These are phyloP conservation scores for Elsinoe necatrix DNA, from an alignment of 2,329 filamentous ascomycete genomes.

Conservation along the genomic window DNA sequence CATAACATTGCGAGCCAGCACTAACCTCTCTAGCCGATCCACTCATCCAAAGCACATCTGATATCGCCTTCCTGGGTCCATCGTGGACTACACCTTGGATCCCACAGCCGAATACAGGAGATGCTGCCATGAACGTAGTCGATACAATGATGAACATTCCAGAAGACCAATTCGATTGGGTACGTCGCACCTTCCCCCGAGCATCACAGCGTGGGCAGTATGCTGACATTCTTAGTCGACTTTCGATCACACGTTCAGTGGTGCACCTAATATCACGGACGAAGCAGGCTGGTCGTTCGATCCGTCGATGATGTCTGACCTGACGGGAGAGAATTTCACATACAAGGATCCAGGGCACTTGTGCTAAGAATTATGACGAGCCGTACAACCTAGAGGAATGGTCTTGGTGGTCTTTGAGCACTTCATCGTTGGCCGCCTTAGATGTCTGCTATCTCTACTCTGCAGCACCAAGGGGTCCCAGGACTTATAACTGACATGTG, in stretches of 20 bases:
- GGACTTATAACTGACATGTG: no score
- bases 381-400: background rate
- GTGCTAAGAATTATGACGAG: no score
- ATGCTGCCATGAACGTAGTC: background rate
- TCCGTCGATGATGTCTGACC: slow-evolving; percentile 1
- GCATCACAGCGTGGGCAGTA: background rate
- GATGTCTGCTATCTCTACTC: no score
- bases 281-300: slow-evolving; percentile 10
- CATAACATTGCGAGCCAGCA: background rate
- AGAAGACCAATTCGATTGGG: slow-evolving; percentile 12
- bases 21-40: background rate
- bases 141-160: slow-evolving; percentile 8
- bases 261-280: background rate
- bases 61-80: background rate
- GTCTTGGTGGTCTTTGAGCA: no score
- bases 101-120: background rate
- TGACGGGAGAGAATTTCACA: background rate
- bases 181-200: background rate
- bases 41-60: background rate
- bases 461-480: no score
- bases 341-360: background rate
- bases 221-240: background rate
- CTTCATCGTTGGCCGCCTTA: no score
- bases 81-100: background rate
- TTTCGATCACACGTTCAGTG: background rate